Evolutionary conservation across 2,329 filamentous ascomycete genomes (phyloP), one percentile per base, ranked within the genome.

Genomic region (Pseudonectria foliicola): DNA sequence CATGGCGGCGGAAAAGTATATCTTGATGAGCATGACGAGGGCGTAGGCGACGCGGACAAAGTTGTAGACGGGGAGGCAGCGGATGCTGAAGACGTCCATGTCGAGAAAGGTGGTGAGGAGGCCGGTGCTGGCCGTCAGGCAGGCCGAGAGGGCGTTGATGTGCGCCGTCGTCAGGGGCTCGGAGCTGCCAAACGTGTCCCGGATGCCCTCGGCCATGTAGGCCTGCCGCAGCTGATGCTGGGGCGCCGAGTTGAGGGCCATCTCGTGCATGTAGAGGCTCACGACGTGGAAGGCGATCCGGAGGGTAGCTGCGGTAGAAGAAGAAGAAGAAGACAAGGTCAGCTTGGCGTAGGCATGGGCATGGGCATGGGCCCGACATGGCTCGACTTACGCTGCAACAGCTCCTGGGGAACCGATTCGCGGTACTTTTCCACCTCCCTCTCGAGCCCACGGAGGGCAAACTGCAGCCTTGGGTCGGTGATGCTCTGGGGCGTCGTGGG

Each of bases 221-320:
- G 66, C 65, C 13, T 63, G 63, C 40, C 52, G 61, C 48, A 73
- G 64, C 42, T 75, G 71, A 34, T 84, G 78, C 7, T 76, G 66
- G 13, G 64, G 67, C 36, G 82, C 77, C 7, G 74, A 67, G 44
- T 85, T 79, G 43, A 89, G 73, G 3, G 75, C 78, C 35, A 85
- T 75, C 57, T 89, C 85, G 54, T 89, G 81, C 64, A 88, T 79
- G 53, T 84, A 87, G 3, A 89, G 63, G 42, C 71, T 81, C 25
- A 85, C 55, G 2, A 82, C 71, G 43, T 80, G 67, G 45, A 85
- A 78, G 40, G 74, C 73, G 45, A 87, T 70, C 13, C 65, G 62
- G 29, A 87, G 63, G 0, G 75, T 69, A 21, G 18, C 18, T n/a
- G 74, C 80, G 80, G 53, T 38, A 27, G 10, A 7, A 10, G 7